Base-by-base conservation (phyloP, 495 filamentous ascomycete genomes). In the Halenospora varia region DNA sequence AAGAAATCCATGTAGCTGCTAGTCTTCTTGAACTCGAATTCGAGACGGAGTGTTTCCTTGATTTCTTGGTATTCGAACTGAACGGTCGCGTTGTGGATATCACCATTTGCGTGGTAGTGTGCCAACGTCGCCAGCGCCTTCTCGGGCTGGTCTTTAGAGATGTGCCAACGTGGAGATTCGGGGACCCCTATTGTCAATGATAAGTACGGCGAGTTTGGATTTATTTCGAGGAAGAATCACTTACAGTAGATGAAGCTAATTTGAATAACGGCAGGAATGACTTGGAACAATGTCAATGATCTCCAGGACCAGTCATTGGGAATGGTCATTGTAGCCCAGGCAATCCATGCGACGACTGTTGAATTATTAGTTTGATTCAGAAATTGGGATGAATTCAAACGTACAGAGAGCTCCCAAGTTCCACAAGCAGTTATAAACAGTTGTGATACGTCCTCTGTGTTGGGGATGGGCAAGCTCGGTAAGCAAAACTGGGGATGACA, bases 141-240 rank as follows among this genome's bases (percentile, higher is more conserved):
- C 11, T 79, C 78, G n/a, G 69, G 62, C 2, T 71, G 66, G 49
- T 79, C 78, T 44, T 75, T 76, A 29, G 71, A 71, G 60, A 80
- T 73, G 24, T 78, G 56, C 74, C 74, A 79, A 47, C 79, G 77
- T 20, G 82, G 82, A 4, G 78, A 82, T 71, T 83, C 81, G 2
- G 82, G 82, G 2, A 64, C 62, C 55, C 48, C 58, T 57, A 48
- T 53, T 22, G 18, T 56, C 11, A 9, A 35, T 35, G 13, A 13
- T 35, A 35, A 35, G 29, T 35, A 35, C 13, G 4, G 13, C 4
- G 13, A 35, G 13, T 6, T 35, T 13, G 13, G 29, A 35, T 35
- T 18, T 23, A 25, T 15, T 9, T 25, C 48, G 10, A 25, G 1
- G 10, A 13, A 25, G 6, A 9, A 17, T 25, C 17, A n/a, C 29